These are phyloP conservation scores for Sporothrix brunneoviolacea DNA, from an alignment of 2,329 filamentous ascomycete genomes.

Conservation along the genomic window DNA sequence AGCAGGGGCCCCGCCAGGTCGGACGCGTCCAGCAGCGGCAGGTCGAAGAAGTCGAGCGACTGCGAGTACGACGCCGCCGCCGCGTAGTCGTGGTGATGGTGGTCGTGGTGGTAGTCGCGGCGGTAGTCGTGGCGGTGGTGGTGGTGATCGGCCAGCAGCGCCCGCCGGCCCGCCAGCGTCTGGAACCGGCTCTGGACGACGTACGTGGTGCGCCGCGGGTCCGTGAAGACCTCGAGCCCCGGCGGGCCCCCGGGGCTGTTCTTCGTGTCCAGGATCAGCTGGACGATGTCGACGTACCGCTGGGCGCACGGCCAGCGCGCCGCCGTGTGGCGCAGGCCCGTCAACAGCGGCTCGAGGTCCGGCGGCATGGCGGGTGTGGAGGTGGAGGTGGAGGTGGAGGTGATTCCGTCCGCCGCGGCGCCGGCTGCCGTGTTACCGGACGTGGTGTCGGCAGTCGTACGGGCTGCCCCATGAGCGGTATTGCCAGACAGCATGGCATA, in stretches of 20 bases:
- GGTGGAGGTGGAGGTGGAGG: too few species aligned
- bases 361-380: neutral
- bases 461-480: too few species aligned
- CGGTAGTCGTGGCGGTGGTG: neutral
- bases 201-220: conserved; percentile 13
- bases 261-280: conserved; percentile 14
- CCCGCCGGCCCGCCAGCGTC: too few species aligned
- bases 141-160: too few species aligned
- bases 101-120: neutral
- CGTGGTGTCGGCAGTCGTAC: too few species aligned
- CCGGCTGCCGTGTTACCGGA: too few species aligned
- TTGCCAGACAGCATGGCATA: neutral
- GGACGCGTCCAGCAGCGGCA: conserved; percentile 7
- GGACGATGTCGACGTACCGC: conserved; percentile 14
- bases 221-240: conserved; percentile 13
- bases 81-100: neutral
- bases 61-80: neutral
- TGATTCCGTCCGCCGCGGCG: too few species aligned
- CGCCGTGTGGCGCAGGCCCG: conserved; percentile 8
- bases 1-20: neutral
- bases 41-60: conserved; percentile 9
- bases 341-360: conserved; percentile 7
- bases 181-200: conserved; percentile 1
- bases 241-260: conserved; percentile 11
- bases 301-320: conserved; percentile 13